Conservation (phyloP, 805 yeast genomes). For the Myxozyma neotropica region DNA sequence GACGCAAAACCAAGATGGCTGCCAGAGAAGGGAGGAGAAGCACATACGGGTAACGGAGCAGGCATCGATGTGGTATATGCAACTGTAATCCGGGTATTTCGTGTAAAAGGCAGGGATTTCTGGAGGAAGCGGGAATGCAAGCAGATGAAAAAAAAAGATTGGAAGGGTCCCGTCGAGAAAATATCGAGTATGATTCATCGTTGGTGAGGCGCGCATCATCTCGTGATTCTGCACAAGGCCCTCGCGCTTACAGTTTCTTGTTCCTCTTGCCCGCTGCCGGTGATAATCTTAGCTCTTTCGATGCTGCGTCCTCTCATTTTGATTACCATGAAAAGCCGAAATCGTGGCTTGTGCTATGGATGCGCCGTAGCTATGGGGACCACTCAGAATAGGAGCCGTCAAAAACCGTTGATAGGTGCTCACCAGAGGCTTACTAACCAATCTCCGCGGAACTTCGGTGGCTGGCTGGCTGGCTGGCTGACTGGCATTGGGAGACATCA, state of each 20-base stretch:
- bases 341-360: no score
- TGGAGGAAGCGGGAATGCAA: neutral
- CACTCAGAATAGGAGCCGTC: no score
- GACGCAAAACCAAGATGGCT: neutral
- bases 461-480: no score
- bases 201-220: neutral
- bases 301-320: no score
- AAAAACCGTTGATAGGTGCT: no score
- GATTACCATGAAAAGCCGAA: no score
- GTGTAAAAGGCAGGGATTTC: neutral
- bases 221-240: neutral
- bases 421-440: no score
- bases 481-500: no score
- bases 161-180: neutral
- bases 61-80: slow-evolving; percentile 1
- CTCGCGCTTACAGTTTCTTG: neutral
- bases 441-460: no score
- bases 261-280: no score
- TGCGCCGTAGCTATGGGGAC: no score
- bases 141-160: neutral
- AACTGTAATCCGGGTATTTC: neutral
- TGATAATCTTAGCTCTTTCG: neutral
- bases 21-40: neutral
- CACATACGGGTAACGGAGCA: slow-evolving; percentile 13
- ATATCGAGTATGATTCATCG: neutral